Evolutionary conservation across 2,329 filamentous ascomycete genomes (phyloP), one percentile per base, ranked within the genome.

Genomic region (Monilinia fructigena): DNA sequence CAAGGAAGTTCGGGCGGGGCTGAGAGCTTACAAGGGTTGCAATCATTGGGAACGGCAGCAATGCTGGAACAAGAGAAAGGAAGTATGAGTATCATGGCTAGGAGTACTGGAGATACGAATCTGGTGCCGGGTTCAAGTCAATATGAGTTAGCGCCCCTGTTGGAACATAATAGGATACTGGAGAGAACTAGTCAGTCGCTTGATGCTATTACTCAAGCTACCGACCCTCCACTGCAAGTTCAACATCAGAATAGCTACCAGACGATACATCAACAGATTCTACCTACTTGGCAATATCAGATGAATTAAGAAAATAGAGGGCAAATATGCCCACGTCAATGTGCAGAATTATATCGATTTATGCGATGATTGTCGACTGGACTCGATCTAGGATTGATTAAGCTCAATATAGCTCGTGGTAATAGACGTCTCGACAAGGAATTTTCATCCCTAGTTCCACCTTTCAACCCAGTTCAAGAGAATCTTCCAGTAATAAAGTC

Each of bases 1-100:
- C 52, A 55, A 63, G n/a, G 60, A 55, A n/a, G 63, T 60, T 14
- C 18, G 53, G 12, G 42, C 66, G 14, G 47, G 23, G 16, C n/a
- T 35, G 40, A 55, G 55, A 35, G 54, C 5, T 14, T 56, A 38
- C 53, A 42, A 12, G 7, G 26, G 38, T 10, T 63, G 5, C 28
- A 50, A 52, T 20, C 40, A 20, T 18, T 18, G 26, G 54, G 16
- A 1, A 52, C 20, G 6, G 18, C 26, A 10, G 48, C 35, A 20
- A 54, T 54, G 35, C 48, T 35, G n/a, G 31, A 26, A 53, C 10
- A 23, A 7, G n/a, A 42, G 5, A n/a, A 23, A 6, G 56, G 10
- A 16, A 47, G 14, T 28, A 23, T 31, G 28, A 35, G 20, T 47
- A 59, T 47, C 47, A 59, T 47, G 3, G 18, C 28, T 47, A 18